Percentiles rank a stretch among this genome's conserved stretches.
These are phyloP conservation scores for Peribolospora kevripleyi DNA, from an alignment of 768 basidiomycete genomes.

Conservation along the genomic window DNA sequence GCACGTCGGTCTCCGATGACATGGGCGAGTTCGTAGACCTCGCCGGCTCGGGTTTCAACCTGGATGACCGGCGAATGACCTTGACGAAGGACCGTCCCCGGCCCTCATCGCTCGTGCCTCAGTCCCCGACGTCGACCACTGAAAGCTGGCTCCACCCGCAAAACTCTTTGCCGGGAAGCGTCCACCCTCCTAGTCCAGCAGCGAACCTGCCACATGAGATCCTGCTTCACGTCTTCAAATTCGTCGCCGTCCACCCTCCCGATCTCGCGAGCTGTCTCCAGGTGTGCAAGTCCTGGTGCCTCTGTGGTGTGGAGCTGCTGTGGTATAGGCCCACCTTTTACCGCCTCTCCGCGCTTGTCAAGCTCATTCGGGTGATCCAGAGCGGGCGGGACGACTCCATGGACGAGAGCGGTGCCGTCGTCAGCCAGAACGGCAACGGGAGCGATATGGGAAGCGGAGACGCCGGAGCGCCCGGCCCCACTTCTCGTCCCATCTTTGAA, in stretches of 20 bases:
- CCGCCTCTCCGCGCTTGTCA: conserved; percentile 41
- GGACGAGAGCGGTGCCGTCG: background rate
- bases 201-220: conserved; percentile 55
- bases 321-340: conserved; percentile 76
- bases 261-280: conserved; percentile 53
- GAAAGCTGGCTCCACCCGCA: too few relatives aligned
- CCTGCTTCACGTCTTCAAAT: conserved; percentile 71
- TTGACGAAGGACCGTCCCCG: too few relatives aligned
- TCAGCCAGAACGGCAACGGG: background rate
- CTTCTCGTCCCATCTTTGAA: conserved; percentile 47
- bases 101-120: too few relatives aligned
- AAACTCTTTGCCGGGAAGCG: too few relatives aligned
- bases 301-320: conserved; percentile 77
- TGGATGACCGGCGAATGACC: too few relatives aligned
- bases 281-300: conserved; percentile 80
- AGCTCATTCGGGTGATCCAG: conserved; percentile 46
- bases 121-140: too few relatives aligned
- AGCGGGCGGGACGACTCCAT: background rate
- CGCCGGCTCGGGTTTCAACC: too few relatives aligned
- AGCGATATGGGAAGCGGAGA: background rate
- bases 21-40: too few relatives aligned
- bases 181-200: conserved; percentile 1
- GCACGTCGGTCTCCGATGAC: too few relatives aligned
- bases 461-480: background rate
- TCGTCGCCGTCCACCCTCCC: conserved; percentile 28